Evolutionary conservation across 228 moss, liverwort and hornwort genomes (phyloP).

Genomic region (Sphagnum magellanicum): DNA sequence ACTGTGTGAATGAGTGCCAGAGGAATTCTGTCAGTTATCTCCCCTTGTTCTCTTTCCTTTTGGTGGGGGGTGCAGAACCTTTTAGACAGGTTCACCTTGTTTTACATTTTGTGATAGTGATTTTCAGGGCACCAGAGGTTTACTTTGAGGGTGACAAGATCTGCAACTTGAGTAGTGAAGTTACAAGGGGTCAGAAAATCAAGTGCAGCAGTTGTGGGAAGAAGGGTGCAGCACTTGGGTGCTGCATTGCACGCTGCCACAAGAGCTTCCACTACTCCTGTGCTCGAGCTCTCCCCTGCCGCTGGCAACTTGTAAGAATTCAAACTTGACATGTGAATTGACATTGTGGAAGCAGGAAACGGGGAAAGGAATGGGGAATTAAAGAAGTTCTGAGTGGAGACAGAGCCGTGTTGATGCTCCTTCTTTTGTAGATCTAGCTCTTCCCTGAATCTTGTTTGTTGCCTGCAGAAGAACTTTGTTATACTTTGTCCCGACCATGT

Average conservation of each 20-base stretch:
- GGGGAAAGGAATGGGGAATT: neutral
- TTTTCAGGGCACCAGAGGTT: constrained; percentile 44
- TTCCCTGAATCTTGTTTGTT: neutral
- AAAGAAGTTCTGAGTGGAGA: neutral
- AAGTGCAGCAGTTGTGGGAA: constrained; percentile 34
- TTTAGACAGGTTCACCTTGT: too few species aligned
- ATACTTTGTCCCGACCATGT: constrained; percentile 44
- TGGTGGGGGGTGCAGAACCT: too few species aligned
- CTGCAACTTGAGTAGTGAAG: constrained; percentile 23
- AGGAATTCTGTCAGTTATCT: too few species aligned
- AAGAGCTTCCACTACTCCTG: constrained; percentile 49
- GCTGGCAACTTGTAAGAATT: neutral
- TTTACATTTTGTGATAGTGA: neutral
- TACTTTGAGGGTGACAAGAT: constrained; percentile 31
- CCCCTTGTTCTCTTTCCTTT: too few species aligned
- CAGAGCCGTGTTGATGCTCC: too few species aligned
- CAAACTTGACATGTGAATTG: neutral
- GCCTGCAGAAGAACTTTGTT: constrained; percentile 32
- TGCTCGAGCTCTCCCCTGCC: constrained; percentile 19
- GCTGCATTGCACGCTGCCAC: constrained; percentile 35
- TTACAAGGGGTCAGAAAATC: constrained; percentile 30
- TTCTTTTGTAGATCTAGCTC: too few species aligned
- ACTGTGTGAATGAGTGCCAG: too few species aligned
- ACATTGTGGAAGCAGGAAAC: neutral
- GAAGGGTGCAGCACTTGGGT: constrained; percentile 52